Conservation (phyloP, 192 early-diverging fungal species). For the Funneliformis geosporum region DNA sequence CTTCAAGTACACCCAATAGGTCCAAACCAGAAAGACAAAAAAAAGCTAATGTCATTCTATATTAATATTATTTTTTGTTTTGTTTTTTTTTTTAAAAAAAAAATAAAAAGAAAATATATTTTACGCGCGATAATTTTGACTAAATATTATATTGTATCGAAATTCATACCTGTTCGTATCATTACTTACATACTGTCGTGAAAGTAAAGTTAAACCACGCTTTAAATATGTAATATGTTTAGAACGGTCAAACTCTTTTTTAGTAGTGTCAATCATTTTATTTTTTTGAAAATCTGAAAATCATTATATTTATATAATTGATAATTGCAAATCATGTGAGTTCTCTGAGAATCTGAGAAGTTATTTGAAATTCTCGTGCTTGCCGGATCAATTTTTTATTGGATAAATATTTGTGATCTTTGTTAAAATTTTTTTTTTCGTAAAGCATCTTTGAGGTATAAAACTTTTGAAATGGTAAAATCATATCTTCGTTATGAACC, state of each 20-base stretch:
- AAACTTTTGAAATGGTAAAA: conserved; percentile 56
- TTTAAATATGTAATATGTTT: conserved; percentile 76
- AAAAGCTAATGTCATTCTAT: conserved; percentile 86
- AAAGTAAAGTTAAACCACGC: conserved; percentile 68
- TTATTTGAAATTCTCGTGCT: too few species aligned
- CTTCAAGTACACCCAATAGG: conserved; percentile 70
- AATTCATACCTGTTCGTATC: conserved; percentile 71
- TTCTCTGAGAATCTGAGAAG: too few species aligned
- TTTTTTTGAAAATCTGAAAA: too few species aligned
- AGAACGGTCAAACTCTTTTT: conserved; percentile 45
- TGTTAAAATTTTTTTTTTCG: not conserved
- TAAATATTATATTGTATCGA: not conserved
- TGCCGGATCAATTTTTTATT: not conserved
- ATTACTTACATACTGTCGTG: conserved; percentile 62
- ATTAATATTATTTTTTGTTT: not conserved
- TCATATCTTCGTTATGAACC: conserved; percentile 85
- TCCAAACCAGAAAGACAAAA: conserved; percentile 83
- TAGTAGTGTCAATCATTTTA: too few species aligned
- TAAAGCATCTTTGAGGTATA: not conserved
- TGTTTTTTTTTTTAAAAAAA: not conserved
- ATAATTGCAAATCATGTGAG: too few species aligned
- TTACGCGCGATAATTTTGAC: conserved; percentile 2
- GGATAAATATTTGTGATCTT: not conserved
- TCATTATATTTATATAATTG: too few species aligned
- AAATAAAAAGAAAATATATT: not conserved